Conservation (phyloP, 1,284 basidiomycete species). For the Ceratobasidium sp. region DNA sequence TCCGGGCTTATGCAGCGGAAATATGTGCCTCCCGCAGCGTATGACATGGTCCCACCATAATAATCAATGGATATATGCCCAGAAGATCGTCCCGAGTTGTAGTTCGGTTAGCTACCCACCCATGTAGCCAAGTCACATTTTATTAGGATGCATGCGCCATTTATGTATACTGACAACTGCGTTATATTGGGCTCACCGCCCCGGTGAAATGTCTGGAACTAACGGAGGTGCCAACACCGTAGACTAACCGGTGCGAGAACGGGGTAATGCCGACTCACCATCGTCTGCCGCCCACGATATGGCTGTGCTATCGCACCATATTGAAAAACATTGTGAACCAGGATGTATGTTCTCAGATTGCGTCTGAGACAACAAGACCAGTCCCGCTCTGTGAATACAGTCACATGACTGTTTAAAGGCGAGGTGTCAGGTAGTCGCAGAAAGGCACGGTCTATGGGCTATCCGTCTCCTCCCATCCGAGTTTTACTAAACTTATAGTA, state of each 20-base stretch:
- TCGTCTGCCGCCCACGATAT: no score
- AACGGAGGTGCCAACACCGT: not conserved
- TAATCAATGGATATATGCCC: not conserved
- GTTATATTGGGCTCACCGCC: not conserved
- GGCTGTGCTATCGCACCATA: no score
- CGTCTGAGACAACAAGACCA: no score
- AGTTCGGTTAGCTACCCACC: not conserved
- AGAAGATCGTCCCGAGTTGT: not conserved
- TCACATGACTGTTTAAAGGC: no score
- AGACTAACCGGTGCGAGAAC: not conserved
- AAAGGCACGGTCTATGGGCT: no score
- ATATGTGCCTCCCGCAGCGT: not conserved
- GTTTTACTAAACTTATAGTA: no score
- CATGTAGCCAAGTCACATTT: not conserved
- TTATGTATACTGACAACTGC: not conserved
- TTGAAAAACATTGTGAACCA: no score
- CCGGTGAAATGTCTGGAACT: not conserved
- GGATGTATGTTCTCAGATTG: no score
- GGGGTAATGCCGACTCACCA: no score
- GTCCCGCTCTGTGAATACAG: no score
- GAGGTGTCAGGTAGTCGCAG: no score
- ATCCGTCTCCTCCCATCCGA: no score
- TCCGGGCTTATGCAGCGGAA: not conserved
- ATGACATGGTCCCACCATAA: not conserved
- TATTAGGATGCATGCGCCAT: not conserved